Conservation (phyloP, 305 asterid genomes). For the Fraxinus floribunda region DNA sequence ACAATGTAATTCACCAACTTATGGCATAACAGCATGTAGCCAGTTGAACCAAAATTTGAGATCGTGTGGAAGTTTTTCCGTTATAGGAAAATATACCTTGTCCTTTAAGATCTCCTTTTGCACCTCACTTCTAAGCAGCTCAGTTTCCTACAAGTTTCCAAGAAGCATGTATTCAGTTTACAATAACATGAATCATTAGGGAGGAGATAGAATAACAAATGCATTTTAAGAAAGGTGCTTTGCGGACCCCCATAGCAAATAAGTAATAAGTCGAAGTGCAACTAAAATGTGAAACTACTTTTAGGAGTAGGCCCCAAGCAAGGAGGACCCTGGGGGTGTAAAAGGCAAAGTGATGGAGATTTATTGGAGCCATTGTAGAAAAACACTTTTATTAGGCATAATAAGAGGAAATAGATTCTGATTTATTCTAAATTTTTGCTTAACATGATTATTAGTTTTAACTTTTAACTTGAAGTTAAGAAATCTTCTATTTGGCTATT, state of each 20-base stretch:
- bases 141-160: constrained; percentile 42
- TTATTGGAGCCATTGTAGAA: not conserved
- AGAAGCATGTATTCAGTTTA: constrained; percentile 6
- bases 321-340: not conserved
- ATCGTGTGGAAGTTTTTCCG: not conserved
- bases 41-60: not conserved
- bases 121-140: constrained; percentile 44
- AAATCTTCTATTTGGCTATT: not conserved
- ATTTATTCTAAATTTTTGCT: not conserved
- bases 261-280: not conserved
- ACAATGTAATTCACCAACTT: not conserved
- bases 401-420: not conserved
- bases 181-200: not conserved
- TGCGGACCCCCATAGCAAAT: not conserved
- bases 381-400: not conserved
- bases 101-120: constrained; percentile 35
- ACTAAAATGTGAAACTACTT: not conserved
- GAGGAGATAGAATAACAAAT: not conserved
- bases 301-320: not conserved
- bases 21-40: not conserved
- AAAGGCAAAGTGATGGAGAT: not conserved
- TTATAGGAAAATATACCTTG: constrained; percentile 36
- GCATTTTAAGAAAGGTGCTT: not conserved
- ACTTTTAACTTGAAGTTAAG: not conserved
- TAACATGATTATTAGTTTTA: not conserved